Percentiles rank a stretch among this genome's conserved stretches.
Conservation (phyloP, 345 rosid genomes). For the Gynandropsis gynandra region DNA sequence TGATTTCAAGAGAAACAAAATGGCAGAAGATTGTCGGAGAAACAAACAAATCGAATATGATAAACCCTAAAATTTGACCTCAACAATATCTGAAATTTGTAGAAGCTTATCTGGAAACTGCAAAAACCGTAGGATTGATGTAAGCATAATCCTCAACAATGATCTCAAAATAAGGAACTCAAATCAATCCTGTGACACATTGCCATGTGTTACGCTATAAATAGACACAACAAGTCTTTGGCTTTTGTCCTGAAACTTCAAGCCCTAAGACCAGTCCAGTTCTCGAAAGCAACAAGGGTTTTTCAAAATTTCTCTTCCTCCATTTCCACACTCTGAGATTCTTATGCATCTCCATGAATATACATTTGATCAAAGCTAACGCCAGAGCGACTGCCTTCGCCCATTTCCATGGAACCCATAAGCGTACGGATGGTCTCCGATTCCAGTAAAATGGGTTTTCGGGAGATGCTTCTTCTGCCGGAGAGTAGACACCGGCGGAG, state of each 20-base stretch:
- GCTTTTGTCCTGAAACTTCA: conserved; percentile 19
- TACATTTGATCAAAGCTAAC: no score
- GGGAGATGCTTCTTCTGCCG: no score
- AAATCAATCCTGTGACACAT: conserved; percentile 17
- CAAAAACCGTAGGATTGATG: not conserved
- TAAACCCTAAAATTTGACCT: conserved; percentile 16
- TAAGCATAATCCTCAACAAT: not conserved
- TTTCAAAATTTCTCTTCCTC: conserved; percentile 55
- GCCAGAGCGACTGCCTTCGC: no score
- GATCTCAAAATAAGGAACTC: no score
- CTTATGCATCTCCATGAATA: no score
- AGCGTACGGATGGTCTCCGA: no score
- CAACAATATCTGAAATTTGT: conserved; percentile 11
- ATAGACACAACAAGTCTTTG: no score
- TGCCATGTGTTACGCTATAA: no score
- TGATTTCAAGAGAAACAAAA: not conserved
- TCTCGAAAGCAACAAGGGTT: conserved; percentile 73
- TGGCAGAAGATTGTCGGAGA: not conserved
- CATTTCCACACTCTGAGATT: conserved; percentile 51
- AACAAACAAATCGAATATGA: not conserved
- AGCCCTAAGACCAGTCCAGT: conserved; percentile 68
- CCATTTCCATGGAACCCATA: no score
- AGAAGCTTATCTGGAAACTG: not conserved
- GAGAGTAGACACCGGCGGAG: no score
- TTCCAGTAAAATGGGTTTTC: no score